Base-by-base conservation (phyloP, 805 yeast genomes). In the Millerozyma miso region DNA sequence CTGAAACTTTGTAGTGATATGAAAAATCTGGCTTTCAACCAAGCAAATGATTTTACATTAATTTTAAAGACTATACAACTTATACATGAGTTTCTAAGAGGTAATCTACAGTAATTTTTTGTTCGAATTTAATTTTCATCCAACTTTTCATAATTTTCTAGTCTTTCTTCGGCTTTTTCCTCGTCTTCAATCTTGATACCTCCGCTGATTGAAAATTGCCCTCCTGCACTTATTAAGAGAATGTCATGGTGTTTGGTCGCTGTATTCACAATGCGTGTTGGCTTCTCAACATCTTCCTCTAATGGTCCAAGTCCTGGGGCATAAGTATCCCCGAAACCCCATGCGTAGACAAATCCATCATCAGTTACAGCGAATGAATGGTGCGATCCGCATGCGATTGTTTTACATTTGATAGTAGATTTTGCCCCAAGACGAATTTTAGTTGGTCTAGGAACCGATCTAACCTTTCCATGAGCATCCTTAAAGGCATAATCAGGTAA, bases 291-390 rank as follows among this genome's bases (percentile, higher is more conserved):
- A 60, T 93, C 98, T 37, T 79, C 87, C 37, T 88, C 97, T 31
- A 86, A 82, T 15, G 89, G 90, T 5, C 99, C 99, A 46, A 89
- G 81, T 10, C 99, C 99, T 26, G 91, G 83, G 15, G 96, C 99
- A 64, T 88, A 93, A 1, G 97, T 90, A 52, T 91, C 98, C 36
- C 95, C 97, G 60, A 90, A 93, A 1, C 99, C 99, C 99, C 99
- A 93, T 1, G 97, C 79, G 68, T 81, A 93, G 1, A 81, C 86
- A 40, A 86, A 69, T 12, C 99, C 99, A 53, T 87, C 88, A 17
- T 73, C 77, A 3, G 95, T 80, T 4, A 90, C 75, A 1, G 96
- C 97, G 42, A 93, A 67, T 2, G 95, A 85, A 60, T 93, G 99
- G 55, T 93, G 98, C 1, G 96, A 83, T 1, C 99, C 99, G 31